These are phyloP conservation scores for Lathyrus aphaca DNA, from an alignment of 306 rosid species.

Conservation along the genomic window DNA sequence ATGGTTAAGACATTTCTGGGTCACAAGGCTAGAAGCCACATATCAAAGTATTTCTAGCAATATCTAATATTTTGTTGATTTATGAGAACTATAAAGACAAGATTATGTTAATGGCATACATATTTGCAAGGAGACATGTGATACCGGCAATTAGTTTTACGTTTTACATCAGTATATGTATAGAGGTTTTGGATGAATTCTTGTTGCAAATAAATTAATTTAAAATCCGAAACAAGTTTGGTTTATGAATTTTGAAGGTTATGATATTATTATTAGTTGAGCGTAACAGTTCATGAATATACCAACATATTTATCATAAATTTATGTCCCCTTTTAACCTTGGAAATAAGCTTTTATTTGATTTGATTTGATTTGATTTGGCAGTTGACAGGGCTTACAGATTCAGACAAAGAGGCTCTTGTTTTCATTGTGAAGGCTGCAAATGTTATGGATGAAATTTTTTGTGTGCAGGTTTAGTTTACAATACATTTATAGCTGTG, in stretches of 20 bases:
- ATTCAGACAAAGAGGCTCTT: slow-evolving; percentile 76
- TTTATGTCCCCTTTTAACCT: background rate
- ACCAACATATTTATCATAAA: slow-evolving; percentile 12
- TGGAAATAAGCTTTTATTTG: slow-evolving; percentile 9
- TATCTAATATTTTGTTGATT: slow-evolving; percentile 13
- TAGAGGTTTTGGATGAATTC: slow-evolving; percentile 18
- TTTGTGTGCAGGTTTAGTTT: slow-evolving; percentile 69
- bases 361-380: too few species aligned
- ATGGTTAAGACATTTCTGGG: background rate
- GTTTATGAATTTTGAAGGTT: slow-evolving; percentile 28
- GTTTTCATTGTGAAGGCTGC: slow-evolving; percentile 74
- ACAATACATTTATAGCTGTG: slow-evolving; percentile 18
- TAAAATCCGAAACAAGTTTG: slow-evolving; percentile 4
- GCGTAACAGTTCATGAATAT: slow-evolving; percentile 18
- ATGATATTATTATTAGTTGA: slow-evolving; percentile 25
- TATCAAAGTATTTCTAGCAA: slow-evolving; percentile 10
- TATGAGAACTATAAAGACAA: background rate
- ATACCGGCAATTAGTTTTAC: slow-evolving; percentile 3
- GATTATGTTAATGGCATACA: slow-evolving; percentile 6
- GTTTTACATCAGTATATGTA: slow-evolving; percentile 18
- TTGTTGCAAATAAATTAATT: slow-evolving; percentile 1
- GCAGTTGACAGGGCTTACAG: slow-evolving; percentile 76
- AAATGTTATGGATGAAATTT: slow-evolving; percentile 77
- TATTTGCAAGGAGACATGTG: slow-evolving; percentile 15
- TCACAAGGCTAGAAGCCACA: background rate